Evolutionary conservation across 176 grass and related monocot species (phyloP), one percentile per base, ranked within the genome.

Genomic region (Guadua angustifolia): DNA sequence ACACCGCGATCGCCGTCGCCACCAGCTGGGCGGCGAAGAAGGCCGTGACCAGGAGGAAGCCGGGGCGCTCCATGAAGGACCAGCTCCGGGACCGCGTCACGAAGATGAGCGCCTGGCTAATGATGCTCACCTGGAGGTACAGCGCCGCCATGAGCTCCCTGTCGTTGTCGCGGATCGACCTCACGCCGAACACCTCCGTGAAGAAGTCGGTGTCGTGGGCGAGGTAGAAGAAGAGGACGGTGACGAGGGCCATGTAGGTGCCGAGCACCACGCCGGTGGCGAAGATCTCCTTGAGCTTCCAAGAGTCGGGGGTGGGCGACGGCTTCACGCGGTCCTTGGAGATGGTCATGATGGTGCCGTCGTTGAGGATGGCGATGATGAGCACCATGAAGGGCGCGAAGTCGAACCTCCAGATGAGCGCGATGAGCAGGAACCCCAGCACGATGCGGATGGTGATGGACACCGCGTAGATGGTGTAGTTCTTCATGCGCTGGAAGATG

Each of bases 401-500:
- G 84, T 97, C 95, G 52, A 97, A 97, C 53, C 56, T 81, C 95
- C 92, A 94, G 86, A 97, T 92, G 33, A 97, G 86, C 56, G 95
- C 92, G n/a, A 97, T 87, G 46, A 97, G 88, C 4, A 93, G 79
- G 79, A 98, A 98, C 0, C 95, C 95, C 1, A 98, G 56, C 21
- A 98, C 92, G 70, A 97, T 92, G 29, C 95, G 90, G 78, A 97
- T 94, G 69, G 95, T 98, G 92, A 97, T 97, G 62, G 95, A 97
- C 26, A 97, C 95, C 0, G 92, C 95, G 77, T 97, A 97, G 86
- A 97, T 97, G 69, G 95, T 97, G 86, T 97, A 97, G 86, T 97
- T 97, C 92, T 97, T 97, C 95, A 94, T 94, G 32, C 95, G 73
- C 85, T 94, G 92, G 90, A 97, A 97, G 88, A 97, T 97, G 86